phyloP scores from a whole-genome alignment of 2,329 filamentous ascomycete species.

The Byssochlamys sp. region DNA sequence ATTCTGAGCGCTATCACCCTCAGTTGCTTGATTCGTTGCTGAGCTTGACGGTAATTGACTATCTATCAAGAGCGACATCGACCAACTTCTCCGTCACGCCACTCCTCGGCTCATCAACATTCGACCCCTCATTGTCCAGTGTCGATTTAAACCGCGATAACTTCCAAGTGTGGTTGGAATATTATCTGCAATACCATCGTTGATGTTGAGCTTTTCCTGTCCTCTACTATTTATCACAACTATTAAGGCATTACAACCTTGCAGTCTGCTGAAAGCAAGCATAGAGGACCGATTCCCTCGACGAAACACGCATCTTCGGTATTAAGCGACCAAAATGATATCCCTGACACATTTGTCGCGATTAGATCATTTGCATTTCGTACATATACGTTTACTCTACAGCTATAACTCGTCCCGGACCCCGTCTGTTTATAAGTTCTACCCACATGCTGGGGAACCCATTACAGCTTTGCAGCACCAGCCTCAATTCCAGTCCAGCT shows the following conservation, averaged over 20 bases:
- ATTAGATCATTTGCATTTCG: neutral
- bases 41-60: no score
- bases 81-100: no score
- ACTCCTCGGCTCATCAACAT: no score
- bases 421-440: neutral
- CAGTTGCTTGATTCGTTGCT: neutral
- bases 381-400: neutral
- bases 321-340: neutral
- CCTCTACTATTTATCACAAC: no score
- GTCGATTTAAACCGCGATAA: no score
- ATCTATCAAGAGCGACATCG: no score
- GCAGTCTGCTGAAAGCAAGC: no score
- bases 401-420: neutral
- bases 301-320: neutral
- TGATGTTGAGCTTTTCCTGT: no score
- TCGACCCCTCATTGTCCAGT: no score
- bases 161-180: no score
- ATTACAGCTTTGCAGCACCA: conserved; percentile 35
- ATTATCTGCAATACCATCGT: no score
- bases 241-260: no score
- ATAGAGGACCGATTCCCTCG: neutral
- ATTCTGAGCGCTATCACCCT: neutral
- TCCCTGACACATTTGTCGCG: neutral
- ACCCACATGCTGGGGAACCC: neutral
- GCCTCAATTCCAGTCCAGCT: conserved; percentile 35